Evolutionary conservation across 192 early-diverging fungal genomes (phyloP).

Genomic region (Kickxella alabastrina): DNA sequence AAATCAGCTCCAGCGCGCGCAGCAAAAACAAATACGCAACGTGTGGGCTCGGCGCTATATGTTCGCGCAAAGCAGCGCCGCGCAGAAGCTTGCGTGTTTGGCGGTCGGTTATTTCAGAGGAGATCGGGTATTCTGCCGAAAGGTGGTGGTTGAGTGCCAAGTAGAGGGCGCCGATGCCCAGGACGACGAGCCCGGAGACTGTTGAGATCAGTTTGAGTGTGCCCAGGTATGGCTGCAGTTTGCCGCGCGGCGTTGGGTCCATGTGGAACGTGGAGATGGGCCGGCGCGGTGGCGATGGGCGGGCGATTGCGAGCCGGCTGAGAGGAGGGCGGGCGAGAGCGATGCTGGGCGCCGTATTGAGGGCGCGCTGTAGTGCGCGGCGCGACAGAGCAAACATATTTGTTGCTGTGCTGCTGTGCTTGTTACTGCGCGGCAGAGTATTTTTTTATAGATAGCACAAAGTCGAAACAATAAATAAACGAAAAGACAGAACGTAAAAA

Average conservation of each 20-base stretch:
- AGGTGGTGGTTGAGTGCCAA: slow-evolving; percentile 15
- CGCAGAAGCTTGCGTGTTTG: slow-evolving; percentile 31
- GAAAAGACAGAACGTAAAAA: background rate
- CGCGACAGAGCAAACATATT: too few species aligned
- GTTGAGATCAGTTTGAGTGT: slow-evolving; percentile 23
- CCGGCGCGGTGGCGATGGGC: background rate
- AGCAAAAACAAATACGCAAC: slow-evolving; percentile 41
- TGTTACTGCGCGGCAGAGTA: too few species aligned
- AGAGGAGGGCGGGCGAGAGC: too few species aligned
- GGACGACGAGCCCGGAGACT: slow-evolving; percentile 10
- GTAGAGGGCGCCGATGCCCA: slow-evolving; percentile 23
- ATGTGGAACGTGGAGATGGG: slow-evolving; percentile 41
- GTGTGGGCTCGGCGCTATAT: slow-evolving; percentile 35
- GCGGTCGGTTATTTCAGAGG: slow-evolving; percentile 3
- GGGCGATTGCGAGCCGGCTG: background rate
- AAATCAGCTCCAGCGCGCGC: slow-evolving; percentile 32
- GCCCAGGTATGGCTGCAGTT: slow-evolving; percentile 30
- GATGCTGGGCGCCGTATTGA: too few species aligned
- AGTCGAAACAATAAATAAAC: too few species aligned
- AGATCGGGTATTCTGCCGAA: slow-evolving; percentile 16
- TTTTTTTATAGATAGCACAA: too few species aligned
- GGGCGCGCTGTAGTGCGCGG: too few species aligned
- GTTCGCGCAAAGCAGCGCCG: slow-evolving; percentile 38
- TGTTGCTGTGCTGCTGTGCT: background rate
- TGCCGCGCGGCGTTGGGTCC: slow-evolving; percentile 25